phyloP scores from a whole-genome alignment of 441 rosid species.

The Erodium moschatum region DNA sequence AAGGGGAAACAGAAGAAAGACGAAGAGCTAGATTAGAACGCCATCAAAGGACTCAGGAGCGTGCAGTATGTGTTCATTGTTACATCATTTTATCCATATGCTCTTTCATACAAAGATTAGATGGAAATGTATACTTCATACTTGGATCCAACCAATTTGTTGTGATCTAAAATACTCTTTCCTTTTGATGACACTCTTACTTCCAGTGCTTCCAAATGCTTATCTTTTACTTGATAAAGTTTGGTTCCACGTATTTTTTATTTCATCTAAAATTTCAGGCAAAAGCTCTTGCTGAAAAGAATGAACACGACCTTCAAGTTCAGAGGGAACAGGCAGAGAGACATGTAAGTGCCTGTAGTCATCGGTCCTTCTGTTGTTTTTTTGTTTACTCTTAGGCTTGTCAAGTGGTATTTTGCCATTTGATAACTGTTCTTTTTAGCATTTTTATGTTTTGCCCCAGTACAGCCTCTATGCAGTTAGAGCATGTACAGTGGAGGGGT shows the following conservation, averaged over 20 bases:
- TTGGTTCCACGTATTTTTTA: constrained; percentile 4
- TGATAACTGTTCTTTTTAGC: background rate
- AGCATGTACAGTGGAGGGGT: too few relatives aligned
- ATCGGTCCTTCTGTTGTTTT: background rate
- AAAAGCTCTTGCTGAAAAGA: constrained; percentile 88
- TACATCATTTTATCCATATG: background rate
- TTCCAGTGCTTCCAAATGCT: too few relatives aligned
- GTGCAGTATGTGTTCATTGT: constrained; percentile 52
- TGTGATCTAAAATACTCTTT: background rate
- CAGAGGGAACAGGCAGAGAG: constrained; percentile 91
- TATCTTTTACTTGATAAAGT: constrained; percentile 5
- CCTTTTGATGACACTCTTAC: background rate
- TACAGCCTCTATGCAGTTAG: background rate
- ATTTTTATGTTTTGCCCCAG: background rate
- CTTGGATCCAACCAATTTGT: background rate
- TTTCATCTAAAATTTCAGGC: constrained; percentile 39
- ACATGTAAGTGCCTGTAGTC: constrained; percentile 47
- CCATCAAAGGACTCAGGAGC: constrained; percentile 93
- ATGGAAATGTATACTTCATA: background rate
- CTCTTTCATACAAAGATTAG: background rate
- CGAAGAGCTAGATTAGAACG: constrained; percentile 85
- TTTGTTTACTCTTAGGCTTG: background rate
- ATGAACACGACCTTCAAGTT: constrained; percentile 74
- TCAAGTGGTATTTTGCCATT: background rate
- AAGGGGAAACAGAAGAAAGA: constrained; percentile 86